Conservation (phyloP, 805 yeast genomes). For the Yarrowia sp. region DNA sequence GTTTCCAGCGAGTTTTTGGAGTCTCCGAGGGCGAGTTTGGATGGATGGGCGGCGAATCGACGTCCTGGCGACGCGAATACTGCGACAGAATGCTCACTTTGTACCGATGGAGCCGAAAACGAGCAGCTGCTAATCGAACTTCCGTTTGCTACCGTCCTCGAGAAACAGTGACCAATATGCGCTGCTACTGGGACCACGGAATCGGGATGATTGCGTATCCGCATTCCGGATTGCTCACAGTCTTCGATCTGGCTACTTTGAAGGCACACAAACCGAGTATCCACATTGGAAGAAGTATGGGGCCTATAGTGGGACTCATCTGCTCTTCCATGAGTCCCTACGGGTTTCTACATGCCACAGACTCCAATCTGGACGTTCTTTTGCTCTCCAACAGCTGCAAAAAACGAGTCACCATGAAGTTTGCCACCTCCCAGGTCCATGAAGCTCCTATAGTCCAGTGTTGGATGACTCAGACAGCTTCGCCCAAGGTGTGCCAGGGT, state of each 20-base stretch:
- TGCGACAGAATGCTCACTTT: slow-evolving; percentile 34
- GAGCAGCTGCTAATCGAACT: slow-evolving; percentile 27
- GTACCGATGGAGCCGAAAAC: slow-evolving; percentile 34
- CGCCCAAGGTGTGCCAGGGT: slow-evolving; percentile 30
- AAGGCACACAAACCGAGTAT: slow-evolving; percentile 33
- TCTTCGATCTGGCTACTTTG: slow-evolving; percentile 26
- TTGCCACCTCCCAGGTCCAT: slow-evolving; percentile 27
- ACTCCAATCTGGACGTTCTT: slow-evolving; percentile 28
- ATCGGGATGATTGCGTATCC: slow-evolving; percentile 32
- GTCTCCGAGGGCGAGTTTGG: slow-evolving; percentile 31
- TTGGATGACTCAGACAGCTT: slow-evolving; percentile 34
- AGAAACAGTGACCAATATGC: slow-evolving; percentile 28
- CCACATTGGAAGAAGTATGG: slow-evolving; percentile 31
- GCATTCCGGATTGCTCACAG: slow-evolving; percentile 10
- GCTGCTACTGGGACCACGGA: slow-evolving; percentile 27
- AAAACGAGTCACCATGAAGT: slow-evolving; percentile 24
- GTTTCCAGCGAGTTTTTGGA: slow-evolving; percentile 35
- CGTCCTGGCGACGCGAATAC: slow-evolving; percentile 36
- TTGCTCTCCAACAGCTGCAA: slow-evolving; percentile 25
- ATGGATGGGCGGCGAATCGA: slow-evolving; percentile 35
- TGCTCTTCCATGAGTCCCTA: slow-evolving; percentile 29
- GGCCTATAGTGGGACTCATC: slow-evolving; percentile 21
- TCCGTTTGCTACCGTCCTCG: slow-evolving; percentile 20
- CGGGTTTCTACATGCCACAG: slow-evolving; percentile 30
- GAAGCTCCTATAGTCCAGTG: slow-evolving; percentile 25